phyloP scores from a whole-genome alignment of 2,329 filamentous ascomycete species.

The Hypomyces perniciosus region DNA sequence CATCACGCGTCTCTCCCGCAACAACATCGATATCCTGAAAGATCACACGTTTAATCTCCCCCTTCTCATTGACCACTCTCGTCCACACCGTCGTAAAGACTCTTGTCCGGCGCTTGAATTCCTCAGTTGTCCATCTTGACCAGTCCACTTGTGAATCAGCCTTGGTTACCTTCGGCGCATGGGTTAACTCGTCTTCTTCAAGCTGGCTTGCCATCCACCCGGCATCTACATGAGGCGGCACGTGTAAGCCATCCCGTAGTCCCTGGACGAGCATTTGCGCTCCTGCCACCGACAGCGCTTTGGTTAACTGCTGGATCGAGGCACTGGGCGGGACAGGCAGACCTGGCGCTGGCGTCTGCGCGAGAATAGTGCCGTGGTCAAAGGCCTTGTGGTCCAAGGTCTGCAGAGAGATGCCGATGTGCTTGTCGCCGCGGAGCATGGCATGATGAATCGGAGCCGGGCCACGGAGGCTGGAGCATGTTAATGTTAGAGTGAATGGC shows the following conservation, averaged over 20 bases:
- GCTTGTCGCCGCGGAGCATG: slow-evolving; percentile 55
- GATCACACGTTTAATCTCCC: slow-evolving; percentile 31
- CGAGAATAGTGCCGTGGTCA: slow-evolving; percentile 71
- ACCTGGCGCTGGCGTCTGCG: slow-evolving; percentile 58
- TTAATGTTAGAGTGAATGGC: background rate
- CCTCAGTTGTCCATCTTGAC: slow-evolving; percentile 42
- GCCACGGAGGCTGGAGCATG: slow-evolving; percentile 61
- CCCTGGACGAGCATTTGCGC: slow-evolving; percentile 64
- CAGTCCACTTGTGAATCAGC: slow-evolving; percentile 59
- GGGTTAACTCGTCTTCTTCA: slow-evolving; percentile 22
- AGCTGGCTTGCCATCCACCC: slow-evolving; percentile 22
- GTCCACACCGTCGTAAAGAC: slow-evolving; percentile 66
- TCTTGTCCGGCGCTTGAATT: slow-evolving; percentile 49
- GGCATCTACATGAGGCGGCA: slow-evolving; percentile 49
- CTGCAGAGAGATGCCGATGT: slow-evolving; percentile 77
- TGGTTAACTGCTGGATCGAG: slow-evolving; percentile 36
- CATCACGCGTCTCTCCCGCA: slow-evolving; percentile 5
- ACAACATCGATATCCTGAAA: slow-evolving; percentile 29
- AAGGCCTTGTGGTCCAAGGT: slow-evolving; percentile 73
- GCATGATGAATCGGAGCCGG: slow-evolving; percentile 82
- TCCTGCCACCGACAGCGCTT: slow-evolving; percentile 56
- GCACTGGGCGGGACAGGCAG: slow-evolving; percentile 42
- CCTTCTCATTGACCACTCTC: slow-evolving; percentile 22
- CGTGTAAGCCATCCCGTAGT: slow-evolving; percentile 57
- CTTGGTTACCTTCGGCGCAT: slow-evolving; percentile 69